Conservation (phyloP, 345 rosid species). For the Salix brachista region DNA sequence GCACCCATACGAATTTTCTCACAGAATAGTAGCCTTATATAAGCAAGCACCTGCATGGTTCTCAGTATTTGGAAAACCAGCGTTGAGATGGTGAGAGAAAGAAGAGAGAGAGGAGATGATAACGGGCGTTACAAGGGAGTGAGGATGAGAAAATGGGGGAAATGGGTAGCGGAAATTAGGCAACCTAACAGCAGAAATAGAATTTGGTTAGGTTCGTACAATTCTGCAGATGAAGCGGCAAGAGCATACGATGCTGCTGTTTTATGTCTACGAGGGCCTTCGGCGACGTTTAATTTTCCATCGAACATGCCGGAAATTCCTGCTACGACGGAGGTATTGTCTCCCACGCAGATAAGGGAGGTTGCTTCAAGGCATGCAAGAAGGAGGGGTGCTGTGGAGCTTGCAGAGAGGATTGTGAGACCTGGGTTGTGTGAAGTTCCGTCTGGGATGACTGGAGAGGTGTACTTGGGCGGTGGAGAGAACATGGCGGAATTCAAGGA, state of each 20-base stretch:
- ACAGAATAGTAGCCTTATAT: not conserved
- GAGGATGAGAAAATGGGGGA: constrained; percentile 77
- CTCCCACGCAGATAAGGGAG: constrained; percentile 40
- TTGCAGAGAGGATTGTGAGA: not conserved
- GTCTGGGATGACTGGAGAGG: not conserved
- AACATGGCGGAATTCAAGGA: not conserved
- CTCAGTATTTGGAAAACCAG: not conserved
- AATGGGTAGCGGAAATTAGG: constrained; percentile 70
- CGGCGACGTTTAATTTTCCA: constrained; percentile 50
- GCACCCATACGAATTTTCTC: not conserved
- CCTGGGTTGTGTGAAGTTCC: not conserved
- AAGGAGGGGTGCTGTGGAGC: not conserved
- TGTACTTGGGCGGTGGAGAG: not conserved
- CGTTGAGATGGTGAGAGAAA: constrained; percentile 15
- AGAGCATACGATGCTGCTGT: constrained; percentile 66
- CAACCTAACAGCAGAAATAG: constrained; percentile 50
- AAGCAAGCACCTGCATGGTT: not conserved
- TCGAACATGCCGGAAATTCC: constrained; percentile 35
- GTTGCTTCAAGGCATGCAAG: constrained; percentile 41
- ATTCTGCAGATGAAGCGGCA: constrained; percentile 56
- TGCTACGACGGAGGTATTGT: constrained; percentile 1
- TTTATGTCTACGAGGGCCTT: constrained; percentile 47
- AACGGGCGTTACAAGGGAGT: constrained; percentile 44
- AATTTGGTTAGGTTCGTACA: constrained; percentile 65
- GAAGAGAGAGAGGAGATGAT: constrained; percentile 3